Evolutionary conservation across 2,329 filamentous ascomycete genomes (phyloP).

Genomic region (Talaromyces sp.): DNA sequence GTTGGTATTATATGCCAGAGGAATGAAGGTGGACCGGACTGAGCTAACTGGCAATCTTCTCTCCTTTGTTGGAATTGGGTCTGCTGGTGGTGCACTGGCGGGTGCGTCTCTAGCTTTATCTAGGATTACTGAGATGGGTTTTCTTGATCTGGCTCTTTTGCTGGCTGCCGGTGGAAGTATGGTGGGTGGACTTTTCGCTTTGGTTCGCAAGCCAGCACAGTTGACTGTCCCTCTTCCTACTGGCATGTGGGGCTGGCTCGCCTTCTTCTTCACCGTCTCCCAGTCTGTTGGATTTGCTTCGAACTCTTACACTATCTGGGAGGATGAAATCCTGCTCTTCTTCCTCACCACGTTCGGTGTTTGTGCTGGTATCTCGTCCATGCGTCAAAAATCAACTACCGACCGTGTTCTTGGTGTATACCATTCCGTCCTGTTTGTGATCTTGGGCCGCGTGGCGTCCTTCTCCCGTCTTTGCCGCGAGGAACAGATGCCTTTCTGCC

Average conservation of each 20-base stretch:
- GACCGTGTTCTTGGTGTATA: conserved; percentile 78
- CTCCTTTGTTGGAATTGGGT: conserved; percentile 53
- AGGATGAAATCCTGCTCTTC: conserved; percentile 91
- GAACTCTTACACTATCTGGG: conserved; percentile 99
- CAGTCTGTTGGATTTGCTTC: conserved; percentile 94
- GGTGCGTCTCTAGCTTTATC: conserved; percentile 29
- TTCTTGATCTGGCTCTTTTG: conserved; percentile 40
- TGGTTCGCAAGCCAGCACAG: conserved; percentile 41
- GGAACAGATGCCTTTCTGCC: conserved; percentile 97
- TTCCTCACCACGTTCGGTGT: conserved; percentile 87
- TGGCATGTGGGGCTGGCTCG: conserved; percentile 88
- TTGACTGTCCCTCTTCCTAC: conserved; percentile 63
- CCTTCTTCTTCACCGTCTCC: conserved; percentile 76
- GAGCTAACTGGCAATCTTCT: conserved; percentile 59
- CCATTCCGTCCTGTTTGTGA: conserved; percentile 80
- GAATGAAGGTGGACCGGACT: conserved; percentile 56
- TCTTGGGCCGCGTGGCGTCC: conserved; percentile 77
- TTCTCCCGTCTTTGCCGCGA: conserved; percentile 92
- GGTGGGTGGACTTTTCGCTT: conserved; percentile 43
- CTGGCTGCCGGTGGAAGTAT: conserved; percentile 51
- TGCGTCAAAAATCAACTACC: conserved; percentile 67
- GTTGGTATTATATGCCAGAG: conserved; percentile 72
- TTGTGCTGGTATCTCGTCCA: conserved; percentile 71
- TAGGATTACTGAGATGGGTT: conserved; percentile 31
- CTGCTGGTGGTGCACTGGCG: conserved; percentile 44